These are phyloP conservation scores for Metarhizium guizhouense DNA, from an alignment of 2,329 filamentous ascomycete genomes.

Conservation along the genomic window DNA sequence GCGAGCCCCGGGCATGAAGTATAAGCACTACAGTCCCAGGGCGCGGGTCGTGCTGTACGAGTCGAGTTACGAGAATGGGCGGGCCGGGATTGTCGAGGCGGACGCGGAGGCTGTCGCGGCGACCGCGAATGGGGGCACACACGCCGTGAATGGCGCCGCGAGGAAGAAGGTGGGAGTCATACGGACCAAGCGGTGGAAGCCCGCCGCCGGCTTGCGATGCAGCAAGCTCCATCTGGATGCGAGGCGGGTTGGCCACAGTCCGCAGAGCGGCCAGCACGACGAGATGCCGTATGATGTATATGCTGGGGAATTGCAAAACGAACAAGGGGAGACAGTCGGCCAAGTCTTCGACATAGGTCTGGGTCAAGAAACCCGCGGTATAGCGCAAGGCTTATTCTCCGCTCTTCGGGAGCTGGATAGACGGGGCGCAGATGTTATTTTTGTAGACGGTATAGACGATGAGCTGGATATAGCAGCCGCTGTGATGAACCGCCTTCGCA, in stretches of 20 bases:
- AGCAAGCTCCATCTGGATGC: constrained; percentile 16
- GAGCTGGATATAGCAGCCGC: constrained; percentile 77
- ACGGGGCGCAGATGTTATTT: constrained; percentile 70
- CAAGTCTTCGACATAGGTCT: constrained; percentile 62
- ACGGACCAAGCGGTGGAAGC: constrained; percentile 45
- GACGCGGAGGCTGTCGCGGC: constrained; percentile 20
- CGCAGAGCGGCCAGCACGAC: constrained; percentile 8
- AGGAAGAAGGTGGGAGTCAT: constrained; percentile 40
- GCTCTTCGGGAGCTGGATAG: constrained; percentile 79
- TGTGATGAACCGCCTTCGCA: constrained; percentile 75
- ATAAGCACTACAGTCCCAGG: constrained; percentile 92
- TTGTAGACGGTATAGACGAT: constrained; percentile 80
- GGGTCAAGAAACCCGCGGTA: constrained; percentile 59
- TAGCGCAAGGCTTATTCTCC: constrained; percentile 83
- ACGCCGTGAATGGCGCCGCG: constrained; percentile 12
- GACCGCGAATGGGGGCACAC: constrained; percentile 5
- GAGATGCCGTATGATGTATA: constrained; percentile 30
- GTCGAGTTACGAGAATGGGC: constrained; percentile 28
- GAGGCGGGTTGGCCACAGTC: constrained; percentile 13
- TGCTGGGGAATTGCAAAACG: constrained; percentile 29
- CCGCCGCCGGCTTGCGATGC: constrained; percentile 30
- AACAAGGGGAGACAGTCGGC: constrained; percentile 23
- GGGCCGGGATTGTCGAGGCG: constrained; percentile 24
- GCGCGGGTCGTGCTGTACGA: constrained; percentile 82
- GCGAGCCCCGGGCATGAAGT: constrained; percentile 95